phyloP scores from a whole-genome alignment of 805 yeast genomes.

The Candida koratica region DNA sequence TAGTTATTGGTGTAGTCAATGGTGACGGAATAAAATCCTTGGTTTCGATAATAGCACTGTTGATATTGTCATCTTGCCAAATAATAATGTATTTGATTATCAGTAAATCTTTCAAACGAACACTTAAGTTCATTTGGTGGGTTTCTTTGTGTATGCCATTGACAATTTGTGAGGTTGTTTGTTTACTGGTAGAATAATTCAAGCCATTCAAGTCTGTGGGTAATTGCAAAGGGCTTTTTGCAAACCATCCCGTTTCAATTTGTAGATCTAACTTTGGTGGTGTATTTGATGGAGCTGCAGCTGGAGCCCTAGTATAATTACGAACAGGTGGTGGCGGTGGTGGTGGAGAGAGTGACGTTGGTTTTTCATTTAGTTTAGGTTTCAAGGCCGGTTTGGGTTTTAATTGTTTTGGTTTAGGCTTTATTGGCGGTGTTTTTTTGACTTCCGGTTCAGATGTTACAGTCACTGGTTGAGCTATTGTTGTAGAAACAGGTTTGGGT shows the following conservation, averaged over 20 bases:
- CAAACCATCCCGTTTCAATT: constrained; percentile 46
- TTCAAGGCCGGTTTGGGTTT: constrained; percentile 14
- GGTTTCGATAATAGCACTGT: constrained; percentile 23
- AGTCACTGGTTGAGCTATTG: background rate
- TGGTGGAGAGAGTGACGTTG: constrained; percentile 11
- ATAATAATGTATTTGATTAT: constrained; percentile 29
- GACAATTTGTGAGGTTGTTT: constrained; percentile 10
- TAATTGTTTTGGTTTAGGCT: constrained; percentile 15
- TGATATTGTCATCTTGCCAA: constrained; percentile 34
- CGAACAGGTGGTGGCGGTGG: constrained; percentile 33
- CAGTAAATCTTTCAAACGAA: constrained; percentile 43
- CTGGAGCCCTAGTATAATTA: constrained; percentile 17
- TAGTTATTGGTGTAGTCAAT: constrained; percentile 24
- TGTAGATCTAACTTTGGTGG: constrained; percentile 43
- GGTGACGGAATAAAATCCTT: constrained; percentile 45
- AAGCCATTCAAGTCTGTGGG: constrained; percentile 39
- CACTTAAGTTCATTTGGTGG: constrained; percentile 26
- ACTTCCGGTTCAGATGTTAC: background rate
- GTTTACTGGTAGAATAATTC: constrained; percentile 26
- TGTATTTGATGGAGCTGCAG: constrained; percentile 13
- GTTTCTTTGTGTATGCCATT: constrained; percentile 10
- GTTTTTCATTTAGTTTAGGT: constrained; percentile 4
- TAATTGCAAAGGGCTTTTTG: constrained; percentile 21
- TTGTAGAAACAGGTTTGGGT: constrained; percentile 10
- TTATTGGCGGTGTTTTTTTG: constrained; percentile 13